Evolutionary conservation across 75 land plant species (phyloP), one percentile per base, ranked within the genome.

Genomic region (Picea glauca): DNA sequence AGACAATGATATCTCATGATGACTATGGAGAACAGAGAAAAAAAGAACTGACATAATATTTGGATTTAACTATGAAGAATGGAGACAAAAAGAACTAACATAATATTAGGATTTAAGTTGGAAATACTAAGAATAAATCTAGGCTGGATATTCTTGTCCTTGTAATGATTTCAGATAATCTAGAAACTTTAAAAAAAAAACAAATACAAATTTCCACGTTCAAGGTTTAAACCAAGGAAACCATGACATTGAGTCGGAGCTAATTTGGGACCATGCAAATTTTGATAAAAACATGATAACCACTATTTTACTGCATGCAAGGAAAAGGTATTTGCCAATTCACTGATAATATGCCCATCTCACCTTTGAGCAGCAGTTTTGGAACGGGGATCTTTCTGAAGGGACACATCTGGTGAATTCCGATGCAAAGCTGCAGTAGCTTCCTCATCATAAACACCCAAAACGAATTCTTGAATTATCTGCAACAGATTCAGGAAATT

Each of bases 341-440:
- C 23, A 43, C n/a, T 43, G 26, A 70, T 70, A 20, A 70, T n/a
- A 70, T 20, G 23, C 11, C 1, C 43, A 15, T 35, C 54, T 70
- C 75, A 95, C 99, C 96, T 93, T 79, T 93, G 98, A 74, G 96
- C 89, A 70, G 96, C 96, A 88, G 85, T 91, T 84, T 89, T 92
- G 12, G 99, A 98, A 78, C 94, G 99, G 63, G 99, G 99, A 82
- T 98, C 99, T 76, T 95, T 95, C 73, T 91, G 84, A 32, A 86
- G 82, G 9, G 92, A 93, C 23, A 88, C 81, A 78, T 90, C 91
- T 58, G 98, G 85, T 31, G 83, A 82, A 66, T 90, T 87, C 56
- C 85, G 73, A 74, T 95, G 92, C 63, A 90, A 78, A 58, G 83
- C 81, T 58, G 87, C 90, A 60, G 99, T 95, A 33, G 96, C 94